Evolutionary conservation across 2,329 filamentous ascomycete species (phyloP).

Genomic region (Fusarium secorum): DNA sequence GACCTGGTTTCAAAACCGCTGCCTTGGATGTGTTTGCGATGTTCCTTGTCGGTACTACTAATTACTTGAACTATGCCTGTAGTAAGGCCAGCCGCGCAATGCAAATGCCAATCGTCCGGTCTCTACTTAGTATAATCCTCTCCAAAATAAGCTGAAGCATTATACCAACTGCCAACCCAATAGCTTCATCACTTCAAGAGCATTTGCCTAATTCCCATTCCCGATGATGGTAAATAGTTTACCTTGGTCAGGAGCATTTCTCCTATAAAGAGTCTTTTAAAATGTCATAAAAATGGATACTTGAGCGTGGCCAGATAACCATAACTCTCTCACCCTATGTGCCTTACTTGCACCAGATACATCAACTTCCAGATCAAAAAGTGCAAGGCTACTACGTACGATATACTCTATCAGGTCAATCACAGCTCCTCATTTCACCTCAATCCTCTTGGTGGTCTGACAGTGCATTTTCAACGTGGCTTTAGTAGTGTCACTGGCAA

Average conservation of each 20-base stretch:
- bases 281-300: not conserved
- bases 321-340: not conserved
- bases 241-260: rapidly evolving
- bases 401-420: rapidly evolving
- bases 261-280: rapidly evolving
- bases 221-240: rapidly evolving
- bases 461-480: rapidly evolving
- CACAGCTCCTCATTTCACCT: not conserved
- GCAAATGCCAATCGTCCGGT: rapidly evolving
- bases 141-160: rapidly evolving
- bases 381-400: rapidly evolving
- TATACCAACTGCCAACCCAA: rapidly evolving
- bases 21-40: too few species aligned
- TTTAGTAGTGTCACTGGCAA: not conserved
- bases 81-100: rapidly evolving
- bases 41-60: too few species aligned
- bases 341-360: rapidly evolving
- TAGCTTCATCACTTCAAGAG: rapidly evolving
- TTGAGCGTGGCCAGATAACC: rapidly evolving
- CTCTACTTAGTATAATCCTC: not conserved
- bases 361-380: rapidly evolving
- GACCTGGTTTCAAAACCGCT: too few species aligned
- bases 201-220: not conserved
- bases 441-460: rapidly evolving
- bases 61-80: too few species aligned